Conservation (phyloP, 2,329 filamentous ascomycete species). For the Colletotrichum sp. region DNA sequence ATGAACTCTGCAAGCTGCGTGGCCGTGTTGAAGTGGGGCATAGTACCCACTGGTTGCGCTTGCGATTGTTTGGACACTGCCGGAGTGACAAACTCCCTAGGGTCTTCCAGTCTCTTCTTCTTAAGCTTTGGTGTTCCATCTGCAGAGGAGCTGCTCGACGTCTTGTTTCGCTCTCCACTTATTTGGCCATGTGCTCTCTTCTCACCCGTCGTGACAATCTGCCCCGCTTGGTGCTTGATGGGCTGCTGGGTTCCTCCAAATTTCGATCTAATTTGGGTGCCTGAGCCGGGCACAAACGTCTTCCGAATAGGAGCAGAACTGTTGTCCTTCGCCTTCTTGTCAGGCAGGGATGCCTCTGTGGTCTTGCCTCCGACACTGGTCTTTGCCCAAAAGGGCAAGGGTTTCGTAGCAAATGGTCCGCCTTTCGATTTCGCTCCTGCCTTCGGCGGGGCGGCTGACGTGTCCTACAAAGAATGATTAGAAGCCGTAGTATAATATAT, state of each 20-base stretch:
- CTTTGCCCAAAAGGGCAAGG: background rate
- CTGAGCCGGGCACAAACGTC: background rate
- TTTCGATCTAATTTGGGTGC: background rate
- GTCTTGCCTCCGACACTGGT: background rate
- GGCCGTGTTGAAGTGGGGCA: background rate
- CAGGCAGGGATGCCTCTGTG: background rate
- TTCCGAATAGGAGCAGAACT: background rate
- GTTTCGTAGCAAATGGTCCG: background rate
- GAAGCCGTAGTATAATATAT: rapidly evolving
- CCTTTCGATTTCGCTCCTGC: background rate
- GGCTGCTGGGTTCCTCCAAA: background rate
- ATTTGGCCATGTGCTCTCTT: background rate
- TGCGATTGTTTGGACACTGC: background rate
- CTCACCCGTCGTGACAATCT: background rate
- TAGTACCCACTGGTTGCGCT: background rate
- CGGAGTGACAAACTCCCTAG: background rate
- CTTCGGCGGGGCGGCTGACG: background rate
- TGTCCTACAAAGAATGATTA: background rate
- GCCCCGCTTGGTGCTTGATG: background rate
- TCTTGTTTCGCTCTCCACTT: background rate
- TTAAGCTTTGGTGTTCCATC: background rate
- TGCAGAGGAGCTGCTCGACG: background rate
- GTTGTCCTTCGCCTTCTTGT: background rate
- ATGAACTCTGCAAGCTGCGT: background rate
- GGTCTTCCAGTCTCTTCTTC: background rate